Base-by-base conservation (phyloP, 345 rosid genomes). In the Mangifera indica region DNA sequence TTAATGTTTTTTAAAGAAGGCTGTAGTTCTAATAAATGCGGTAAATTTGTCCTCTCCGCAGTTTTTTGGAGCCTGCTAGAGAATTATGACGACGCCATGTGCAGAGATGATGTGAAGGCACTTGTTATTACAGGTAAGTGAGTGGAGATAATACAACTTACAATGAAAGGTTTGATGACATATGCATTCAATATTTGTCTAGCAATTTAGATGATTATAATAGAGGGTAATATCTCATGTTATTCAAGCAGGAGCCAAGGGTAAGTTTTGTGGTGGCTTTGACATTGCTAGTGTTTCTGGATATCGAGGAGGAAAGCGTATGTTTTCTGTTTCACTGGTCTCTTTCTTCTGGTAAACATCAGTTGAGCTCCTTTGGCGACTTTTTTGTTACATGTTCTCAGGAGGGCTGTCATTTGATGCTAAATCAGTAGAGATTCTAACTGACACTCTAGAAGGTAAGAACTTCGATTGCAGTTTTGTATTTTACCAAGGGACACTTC, bases 231-330 rank as follows among this genome's bases (percentile, higher is more conserved):
- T 7, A n/a, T 66, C 22, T 74, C 52, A 56, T 67, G 42, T 18
- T 32, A 1, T 71, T 51, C 77, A 58, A 69, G 61, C 87, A 92
- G 98, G 98, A 69, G 90, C 88, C 24, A 93, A 88, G 40, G 98
- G 94, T 55, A 96, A 82, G 80, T 96, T 96, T 79, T 93, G 94
- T 73, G 98, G 98, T 73, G 99, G 99, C 54, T 93, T 91, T 84
- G 99, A 96, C 76, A 91, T 96, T 53, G 44, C 91, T 24, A 82
- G 86, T 55, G 93, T 96, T 61, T 86, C 88, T 57, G 87, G 80
- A 68, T 17, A 89, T 56, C 93, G 81, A 77, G 63, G 71, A 48
- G 96, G 91, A 76, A 81, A 79, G 4, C 75, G 98, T 88, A 79
- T 74, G 77, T 76, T 60, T 40, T 53, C 59, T 74, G 1, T 29